Percentiles rank a stretch among this genome's conserved stretches.
These are phyloP conservation scores for Adansonia madagascariensis DNA, from an alignment of 441 rosid genomes.

Conservation along the genomic window DNA sequence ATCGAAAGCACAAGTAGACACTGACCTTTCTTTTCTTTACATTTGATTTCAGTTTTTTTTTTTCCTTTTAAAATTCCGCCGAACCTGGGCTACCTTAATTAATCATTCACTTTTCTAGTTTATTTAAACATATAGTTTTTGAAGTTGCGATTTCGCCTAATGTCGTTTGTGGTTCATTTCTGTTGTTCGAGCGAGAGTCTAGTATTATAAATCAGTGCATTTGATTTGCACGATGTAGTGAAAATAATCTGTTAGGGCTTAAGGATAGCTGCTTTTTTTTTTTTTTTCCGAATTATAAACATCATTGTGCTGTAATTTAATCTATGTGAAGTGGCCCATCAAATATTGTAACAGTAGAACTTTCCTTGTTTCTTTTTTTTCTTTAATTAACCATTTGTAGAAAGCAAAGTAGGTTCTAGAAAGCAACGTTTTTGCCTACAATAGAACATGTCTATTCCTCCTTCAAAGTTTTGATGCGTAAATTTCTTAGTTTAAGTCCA, in stretches of 20 bases:
- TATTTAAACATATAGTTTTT: neutral
- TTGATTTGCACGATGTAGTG: neutral
- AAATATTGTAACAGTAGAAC: neutral
- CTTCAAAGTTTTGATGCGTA: no score
- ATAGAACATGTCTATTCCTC: no score
- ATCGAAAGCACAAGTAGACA: conserved; percentile 40
- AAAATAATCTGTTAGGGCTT: neutral
- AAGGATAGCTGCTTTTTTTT: neutral
- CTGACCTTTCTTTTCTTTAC: no score
- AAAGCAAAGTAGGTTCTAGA: neutral
- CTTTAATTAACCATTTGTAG: neutral
- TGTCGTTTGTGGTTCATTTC: neutral
- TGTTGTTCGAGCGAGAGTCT: neutral
- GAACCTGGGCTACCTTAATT: neutral
- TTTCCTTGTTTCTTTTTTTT: neutral
- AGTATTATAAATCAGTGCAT: neutral
- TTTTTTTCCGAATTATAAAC: neutral
- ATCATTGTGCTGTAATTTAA: neutral
- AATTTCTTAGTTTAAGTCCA: neutral
- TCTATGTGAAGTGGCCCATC: neutral
- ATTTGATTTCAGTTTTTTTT: no score
- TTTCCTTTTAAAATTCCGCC: no score
- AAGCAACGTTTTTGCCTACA: no score
- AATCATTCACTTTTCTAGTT: neutral
- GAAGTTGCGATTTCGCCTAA: neutral